A percentile compares a stretch with the other conserved stretches of the same genome.
These are phyloP conservation scores for Platanthera zijinensis DNA, from an alignment of 106 monocot species.

Conservation along the genomic window DNA sequence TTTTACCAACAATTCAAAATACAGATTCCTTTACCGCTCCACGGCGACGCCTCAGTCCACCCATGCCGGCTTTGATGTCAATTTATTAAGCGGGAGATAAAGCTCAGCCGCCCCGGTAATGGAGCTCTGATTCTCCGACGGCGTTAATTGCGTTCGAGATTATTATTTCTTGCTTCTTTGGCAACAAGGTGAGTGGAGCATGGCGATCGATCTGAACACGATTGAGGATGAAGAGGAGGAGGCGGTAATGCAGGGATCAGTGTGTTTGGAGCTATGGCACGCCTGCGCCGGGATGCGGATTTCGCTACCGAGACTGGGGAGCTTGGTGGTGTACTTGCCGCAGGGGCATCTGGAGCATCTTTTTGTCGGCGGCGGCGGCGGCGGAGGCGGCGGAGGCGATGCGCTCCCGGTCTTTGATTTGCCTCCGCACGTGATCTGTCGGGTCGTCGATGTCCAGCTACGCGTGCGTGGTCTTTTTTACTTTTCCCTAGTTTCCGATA, in stretches of 20 bases:
- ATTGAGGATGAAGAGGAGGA: constrained; percentile 45
- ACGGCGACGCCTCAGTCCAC: neutral
- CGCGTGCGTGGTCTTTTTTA: constrained; percentile 31
- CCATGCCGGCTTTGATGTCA: neutral
- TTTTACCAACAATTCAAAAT: neutral
- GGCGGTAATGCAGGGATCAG: constrained; percentile 6
- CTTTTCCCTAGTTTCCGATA: neutral
- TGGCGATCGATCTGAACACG: constrained; percentile 86
- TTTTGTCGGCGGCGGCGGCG: constrained; percentile 6
- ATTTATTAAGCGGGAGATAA: neutral
- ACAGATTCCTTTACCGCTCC: neutral
- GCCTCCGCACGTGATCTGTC: constrained; percentile 81
- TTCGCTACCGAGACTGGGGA: constrained; percentile 69
- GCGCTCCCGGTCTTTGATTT: constrained; percentile 12
- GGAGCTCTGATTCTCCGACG: neutral
- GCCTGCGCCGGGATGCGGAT: constrained; percentile 83
- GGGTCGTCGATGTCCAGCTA: constrained; percentile 72
- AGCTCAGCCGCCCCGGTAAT: neutral
- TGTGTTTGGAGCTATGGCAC: constrained; percentile 93
- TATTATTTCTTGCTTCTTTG: neutral
- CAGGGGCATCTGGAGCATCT: constrained; percentile 83
- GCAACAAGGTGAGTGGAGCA: neutral
- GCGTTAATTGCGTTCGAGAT: neutral
- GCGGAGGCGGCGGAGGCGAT: constrained; percentile 8
- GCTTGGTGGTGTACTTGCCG: constrained; percentile 81